Base-by-base conservation (phyloP, 208 protist species). In the Acanthamoeba triangularis region DNA sequence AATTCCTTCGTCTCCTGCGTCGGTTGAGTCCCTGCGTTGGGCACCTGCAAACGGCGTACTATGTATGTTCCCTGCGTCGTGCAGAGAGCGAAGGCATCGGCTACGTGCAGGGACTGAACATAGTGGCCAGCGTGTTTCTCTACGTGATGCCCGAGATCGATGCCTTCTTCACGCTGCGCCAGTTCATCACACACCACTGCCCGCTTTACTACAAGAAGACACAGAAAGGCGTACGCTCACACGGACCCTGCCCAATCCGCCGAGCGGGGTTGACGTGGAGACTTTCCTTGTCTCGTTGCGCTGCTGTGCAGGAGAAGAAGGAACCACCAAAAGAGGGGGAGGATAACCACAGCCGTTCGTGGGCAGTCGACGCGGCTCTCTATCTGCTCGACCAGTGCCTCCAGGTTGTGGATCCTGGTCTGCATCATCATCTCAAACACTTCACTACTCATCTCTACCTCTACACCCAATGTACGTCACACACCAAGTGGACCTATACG, bases 101-200 rank as follows among this genome's bases (percentile, higher is more conserved):
- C 30, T 98, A 98, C 78, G 97, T 98, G 2, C 97, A 98, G 65
- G 97, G 97, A 20, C 98, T 98, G 97, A 98, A 98, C 91, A 90
- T 96, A 18, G 80, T 98, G 23, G 93, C 94, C 47, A 97, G 90
- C 37, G 92, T 97, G 52, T 97, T 98, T 47, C 76, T 98, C 25
- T 98, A 98, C 85, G 97, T 98, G 7, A 97, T 98, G 96, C 97
- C 97, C 13, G 97, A 98, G 76, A 28, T 98, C 8, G 97, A 98
- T 56, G 97, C 97, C 30, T 98, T 97, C 88, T 97, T 95, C 49
- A 76, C 91, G 25, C 98, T 98, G 69, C 30, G 33, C 28, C 84
- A 85, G 61, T 67, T 98, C 13, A 63, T 98, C 72, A 84, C 49
- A 7, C n/a, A 90, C 11, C 95, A 95, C 49, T 95, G 78, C 67